A percentile compares a stretch with the other conserved stretches of the same genome.
Conservation (phyloP, 1,284 basidiomycete species). For the Leccinum subfulvum region DNA sequence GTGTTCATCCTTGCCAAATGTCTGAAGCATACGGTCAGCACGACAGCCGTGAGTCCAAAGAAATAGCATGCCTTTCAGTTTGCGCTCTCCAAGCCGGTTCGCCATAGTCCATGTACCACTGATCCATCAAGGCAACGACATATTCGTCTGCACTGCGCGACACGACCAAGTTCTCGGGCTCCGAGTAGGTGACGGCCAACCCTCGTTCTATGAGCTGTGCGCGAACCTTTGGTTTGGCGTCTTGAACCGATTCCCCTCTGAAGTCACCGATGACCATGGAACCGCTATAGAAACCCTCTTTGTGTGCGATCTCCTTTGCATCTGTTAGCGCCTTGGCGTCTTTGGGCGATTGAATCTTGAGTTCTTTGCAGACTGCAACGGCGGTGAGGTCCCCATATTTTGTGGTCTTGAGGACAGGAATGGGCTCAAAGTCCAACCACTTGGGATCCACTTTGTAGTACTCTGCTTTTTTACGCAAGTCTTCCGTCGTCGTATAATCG, state of each 20-base stretch:
- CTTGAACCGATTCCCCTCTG: conserved; percentile 84
- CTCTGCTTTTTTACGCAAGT: conserved; percentile 95
- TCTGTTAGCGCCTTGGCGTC: conserved; percentile 91
- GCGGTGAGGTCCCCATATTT: conserved; percentile 31
- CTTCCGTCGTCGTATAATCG: conserved; percentile 89
- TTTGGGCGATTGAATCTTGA: conserved; percentile 96
- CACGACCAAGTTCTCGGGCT: conserved; percentile 92
- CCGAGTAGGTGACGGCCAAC: conserved; percentile 89
- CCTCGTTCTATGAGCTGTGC: conserved; percentile 79
- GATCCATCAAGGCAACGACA: conserved; percentile 96
- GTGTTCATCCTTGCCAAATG: conserved; percentile 87
- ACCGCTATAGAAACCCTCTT: conserved; percentile 96
- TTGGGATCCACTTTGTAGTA: no score
- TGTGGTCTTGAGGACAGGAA: no score
- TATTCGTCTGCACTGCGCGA: conserved; percentile 93
- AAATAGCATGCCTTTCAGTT: conserved; percentile 77
- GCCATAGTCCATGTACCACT: conserved; percentile 88
- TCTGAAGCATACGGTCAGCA: conserved; percentile 40
- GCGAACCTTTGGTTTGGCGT: conserved; percentile 89
- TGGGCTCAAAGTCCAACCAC: no score
- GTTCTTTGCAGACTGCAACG: conserved; percentile 78
- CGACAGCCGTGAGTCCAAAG: background rate
- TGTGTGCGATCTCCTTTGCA: conserved; percentile 97
- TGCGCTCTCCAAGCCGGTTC: conserved; percentile 75
- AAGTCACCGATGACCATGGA: conserved; percentile 89